These are phyloP conservation scores for Plasmodium malariae DNA, from an alignment of 169 alveolate species.

Conservation along the genomic window DNA sequence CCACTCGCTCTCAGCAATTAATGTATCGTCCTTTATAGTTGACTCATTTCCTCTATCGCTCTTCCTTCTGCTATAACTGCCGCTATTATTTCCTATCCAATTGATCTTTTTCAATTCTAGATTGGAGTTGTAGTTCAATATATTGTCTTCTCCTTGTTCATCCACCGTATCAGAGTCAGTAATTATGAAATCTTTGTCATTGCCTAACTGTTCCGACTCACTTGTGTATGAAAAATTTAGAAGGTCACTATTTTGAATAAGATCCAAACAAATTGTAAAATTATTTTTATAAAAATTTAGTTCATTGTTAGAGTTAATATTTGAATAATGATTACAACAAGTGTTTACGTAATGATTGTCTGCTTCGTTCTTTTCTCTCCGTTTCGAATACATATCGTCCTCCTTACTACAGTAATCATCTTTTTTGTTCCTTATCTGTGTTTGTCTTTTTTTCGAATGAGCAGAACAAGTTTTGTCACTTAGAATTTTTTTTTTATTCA, in stretches of 20 bases:
- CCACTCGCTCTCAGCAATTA: not conserved
- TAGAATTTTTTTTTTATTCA: not conserved
- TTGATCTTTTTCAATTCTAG: too few relatives aligned
- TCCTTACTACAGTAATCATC: too few relatives aligned
- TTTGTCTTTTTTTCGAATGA: not conserved
- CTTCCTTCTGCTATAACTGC: not conserved
- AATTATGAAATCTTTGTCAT: not conserved
- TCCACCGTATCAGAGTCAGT: not conserved
- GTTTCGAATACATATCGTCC: not conserved
- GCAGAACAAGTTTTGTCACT: not conserved
- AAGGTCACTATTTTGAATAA: not conserved
- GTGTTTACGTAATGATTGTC: too few relatives aligned
- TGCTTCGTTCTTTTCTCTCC: not conserved
- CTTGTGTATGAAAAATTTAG: not conserved
- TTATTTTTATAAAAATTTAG: constrained; percentile 19
- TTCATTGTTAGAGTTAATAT: not conserved
- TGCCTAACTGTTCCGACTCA: not conserved
- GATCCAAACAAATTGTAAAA: constrained; percentile 11
- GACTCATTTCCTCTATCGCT: not conserved
- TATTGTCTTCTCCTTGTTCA: not conserved
- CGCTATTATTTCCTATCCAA: not conserved
- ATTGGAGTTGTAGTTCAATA: too few relatives aligned
- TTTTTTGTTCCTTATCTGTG: too few relatives aligned
- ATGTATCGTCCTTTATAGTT: not conserved
- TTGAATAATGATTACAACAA: too few relatives aligned